Conservation (phyloP, 225 moss, liverwort and hornwort species). For the Thuidium tamariscinum region DNA sequence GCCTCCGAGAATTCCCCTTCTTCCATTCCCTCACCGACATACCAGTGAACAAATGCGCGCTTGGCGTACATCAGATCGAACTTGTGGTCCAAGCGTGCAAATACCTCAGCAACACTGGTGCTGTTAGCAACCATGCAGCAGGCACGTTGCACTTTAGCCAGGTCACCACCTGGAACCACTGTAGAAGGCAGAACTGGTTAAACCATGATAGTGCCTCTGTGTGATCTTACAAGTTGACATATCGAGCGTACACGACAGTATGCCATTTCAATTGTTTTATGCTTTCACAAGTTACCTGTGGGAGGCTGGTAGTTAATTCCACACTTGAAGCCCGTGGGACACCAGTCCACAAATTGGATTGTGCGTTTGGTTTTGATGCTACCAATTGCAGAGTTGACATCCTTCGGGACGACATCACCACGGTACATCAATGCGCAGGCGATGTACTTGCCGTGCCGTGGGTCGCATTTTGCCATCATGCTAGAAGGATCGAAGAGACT, state of each 20-base stretch:
- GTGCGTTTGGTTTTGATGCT: slow-evolving; percentile 26
- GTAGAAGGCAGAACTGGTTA: not conserved
- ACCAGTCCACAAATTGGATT: slow-evolving; percentile 14
- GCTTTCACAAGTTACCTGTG: not conserved
- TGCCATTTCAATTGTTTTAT: not conserved
- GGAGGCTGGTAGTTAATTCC: slow-evolving; percentile 16
- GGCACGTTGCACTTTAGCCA: slow-evolving; percentile 7
- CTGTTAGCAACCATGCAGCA: slow-evolving; percentile 25
- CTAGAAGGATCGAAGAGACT: slow-evolving; percentile 20
- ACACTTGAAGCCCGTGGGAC: slow-evolving; percentile 12
- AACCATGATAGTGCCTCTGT: not conserved
- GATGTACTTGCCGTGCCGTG: slow-evolving; percentile 29
- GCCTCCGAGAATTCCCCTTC: slow-evolving; percentile 28
- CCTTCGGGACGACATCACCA: slow-evolving; percentile 31
- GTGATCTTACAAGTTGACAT: not conserved
- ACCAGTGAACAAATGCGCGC: slow-evolving; percentile 26
- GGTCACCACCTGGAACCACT: slow-evolving; percentile 10
- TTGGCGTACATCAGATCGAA: slow-evolving; percentile 31
- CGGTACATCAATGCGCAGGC: slow-evolving; percentile 25
- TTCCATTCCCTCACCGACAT: slow-evolving; percentile 31
- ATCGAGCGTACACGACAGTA: not conserved
- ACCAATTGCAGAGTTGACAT: slow-evolving; percentile 15
- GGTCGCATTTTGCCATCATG: slow-evolving; percentile 40
- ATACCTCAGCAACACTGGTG: slow-evolving; percentile 26
- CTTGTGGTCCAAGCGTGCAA: slow-evolving; percentile 22